These are phyloP conservation scores for Macrolepiota dolichaula DNA, from an alignment of 768 basidiomycete species.

Conservation along the genomic window DNA sequence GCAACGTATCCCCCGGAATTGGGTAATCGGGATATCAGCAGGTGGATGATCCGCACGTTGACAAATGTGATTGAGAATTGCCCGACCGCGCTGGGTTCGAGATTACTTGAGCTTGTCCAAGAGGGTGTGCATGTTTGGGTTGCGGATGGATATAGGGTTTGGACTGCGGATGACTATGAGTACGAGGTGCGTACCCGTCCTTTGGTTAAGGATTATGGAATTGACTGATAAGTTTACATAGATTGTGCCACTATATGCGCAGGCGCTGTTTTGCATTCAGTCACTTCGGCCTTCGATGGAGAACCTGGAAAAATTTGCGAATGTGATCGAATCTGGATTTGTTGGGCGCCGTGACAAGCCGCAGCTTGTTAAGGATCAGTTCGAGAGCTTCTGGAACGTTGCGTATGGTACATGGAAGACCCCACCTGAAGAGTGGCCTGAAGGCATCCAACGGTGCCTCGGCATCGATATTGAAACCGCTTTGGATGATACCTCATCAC, in stretches of 20 bases:
- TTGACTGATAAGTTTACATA: conserved; percentile 19
- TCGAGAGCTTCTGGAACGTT: conserved; percentile 59
- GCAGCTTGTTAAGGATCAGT: conserved; percentile 41
- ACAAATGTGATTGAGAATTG: conserved; percentile 52
- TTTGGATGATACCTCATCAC: neutral
- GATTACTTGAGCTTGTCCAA: conserved; percentile 45
- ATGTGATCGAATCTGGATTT: conserved; percentile 59
- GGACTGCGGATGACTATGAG: conserved; percentile 51
- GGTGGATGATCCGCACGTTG: conserved; percentile 63
- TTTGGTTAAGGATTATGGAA: neutral
- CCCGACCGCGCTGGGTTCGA: conserved; percentile 41
- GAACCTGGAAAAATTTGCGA: conserved; percentile 44
- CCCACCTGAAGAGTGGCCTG: conserved; percentile 55
- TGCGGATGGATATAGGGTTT: conserved; percentile 49
- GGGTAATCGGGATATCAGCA: conserved; percentile 45
- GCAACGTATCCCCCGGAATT: conserved; percentile 66
- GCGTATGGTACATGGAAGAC: conserved; percentile 37
- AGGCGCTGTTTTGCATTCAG: conserved; percentile 48
- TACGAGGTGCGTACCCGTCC: conserved; percentile 46
- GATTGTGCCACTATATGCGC: conserved; percentile 66
- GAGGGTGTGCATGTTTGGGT: conserved; percentile 63
- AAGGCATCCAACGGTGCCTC: conserved; percentile 25
- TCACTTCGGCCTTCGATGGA: conserved; percentile 35
- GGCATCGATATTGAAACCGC: conserved; percentile 14
- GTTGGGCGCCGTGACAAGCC: conserved; percentile 47